Conservation (phyloP, 768 basidiomycete species). For the Leccinum obscurum region DNA sequence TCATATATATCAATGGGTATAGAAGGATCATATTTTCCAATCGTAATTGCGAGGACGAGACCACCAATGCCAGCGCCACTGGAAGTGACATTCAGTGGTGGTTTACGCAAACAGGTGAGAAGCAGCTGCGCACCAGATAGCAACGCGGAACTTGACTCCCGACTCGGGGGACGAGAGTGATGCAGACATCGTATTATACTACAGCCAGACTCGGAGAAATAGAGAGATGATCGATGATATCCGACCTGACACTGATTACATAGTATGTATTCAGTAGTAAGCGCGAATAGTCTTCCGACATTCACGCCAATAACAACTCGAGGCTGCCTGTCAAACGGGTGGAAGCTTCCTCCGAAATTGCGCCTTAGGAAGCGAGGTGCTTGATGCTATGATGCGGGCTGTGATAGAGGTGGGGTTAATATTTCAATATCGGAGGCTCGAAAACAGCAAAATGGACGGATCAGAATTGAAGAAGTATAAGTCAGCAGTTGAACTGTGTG, state of each 20-base stretch:
- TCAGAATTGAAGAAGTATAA: slow-evolving; percentile 47
- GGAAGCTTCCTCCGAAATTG: too few species aligned
- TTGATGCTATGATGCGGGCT: neutral
- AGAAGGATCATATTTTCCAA: slow-evolving; percentile 32
- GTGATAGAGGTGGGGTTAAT: neutral
- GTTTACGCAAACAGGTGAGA: neutral
- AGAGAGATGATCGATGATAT: too few species aligned
- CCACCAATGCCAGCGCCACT: slow-evolving; percentile 46
- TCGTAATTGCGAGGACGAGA: slow-evolving; percentile 41
- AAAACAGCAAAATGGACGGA: neutral
- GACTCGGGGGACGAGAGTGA: neutral
- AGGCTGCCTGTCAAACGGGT: too few species aligned
- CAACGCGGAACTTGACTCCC: slow-evolving; percentile 18
- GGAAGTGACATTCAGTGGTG: neutral
- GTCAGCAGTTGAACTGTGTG: slow-evolving; percentile 40
- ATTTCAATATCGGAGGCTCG: neutral
- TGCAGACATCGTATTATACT: neutral
- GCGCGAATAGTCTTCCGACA: too few species aligned
- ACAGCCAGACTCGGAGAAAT: neutral
- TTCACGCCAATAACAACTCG: too few species aligned
- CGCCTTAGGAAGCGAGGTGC: too few species aligned
- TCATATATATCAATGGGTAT: slow-evolving; percentile 47
- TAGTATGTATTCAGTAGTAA: too few species aligned
- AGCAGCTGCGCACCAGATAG: slow-evolving; percentile 20
- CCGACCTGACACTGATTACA: too few species aligned